Base-by-base conservation (phyloP, 2,329 filamentous ascomycete species). In the Aspergillus tubingensis region DNA sequence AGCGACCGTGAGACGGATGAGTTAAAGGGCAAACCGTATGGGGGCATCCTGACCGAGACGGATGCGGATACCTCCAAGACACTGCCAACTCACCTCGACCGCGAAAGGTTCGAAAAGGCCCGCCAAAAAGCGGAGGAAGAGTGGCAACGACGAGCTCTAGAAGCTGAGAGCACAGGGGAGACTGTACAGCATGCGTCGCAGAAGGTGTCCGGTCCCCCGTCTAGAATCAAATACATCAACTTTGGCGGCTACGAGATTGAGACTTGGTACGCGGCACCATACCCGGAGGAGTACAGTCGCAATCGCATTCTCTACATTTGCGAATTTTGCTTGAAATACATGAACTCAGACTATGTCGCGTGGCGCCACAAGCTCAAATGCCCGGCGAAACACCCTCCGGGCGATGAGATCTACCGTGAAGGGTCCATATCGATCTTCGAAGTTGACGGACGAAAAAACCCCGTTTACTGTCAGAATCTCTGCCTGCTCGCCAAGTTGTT, bases 261-360 rank as follows among this genome's bases (percentile, higher is more conserved):
- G 74, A 99, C 95, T 3, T 98, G 95, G 93, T 97, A 99, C 78
- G 94, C 95, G 30, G 95, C 95, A 41, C 96, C 95, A 11, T 99
- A 99, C 74, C 95, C 95, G 0, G 95, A 97, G 74, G 95, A 99
- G 77, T 99, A 99, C 81, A 98, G 92, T 75, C 88, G 94, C 65
- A 98, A 99, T 73, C 89, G 91, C 30, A 91, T 96, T 39, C 85
- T 99, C n/a, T 98, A 96, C 77, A 98, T 99, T 65, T 99, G 95
- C 82, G 96, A 99, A 76, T 99, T 98, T 76, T 99, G 95, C 74
- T 83, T 99, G 62, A 99, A 98, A 78, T 99, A 99, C 80, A 97
- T 99, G 92, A 96, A 96, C 76, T 98, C 95, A 17, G 94, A 97
- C 74, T 98, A 96, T 70, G 95, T 99, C 27, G 94, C 95, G 13